Conservation (phyloP, 805 yeast species). For the Wickerhamomyces bovis region DNA sequence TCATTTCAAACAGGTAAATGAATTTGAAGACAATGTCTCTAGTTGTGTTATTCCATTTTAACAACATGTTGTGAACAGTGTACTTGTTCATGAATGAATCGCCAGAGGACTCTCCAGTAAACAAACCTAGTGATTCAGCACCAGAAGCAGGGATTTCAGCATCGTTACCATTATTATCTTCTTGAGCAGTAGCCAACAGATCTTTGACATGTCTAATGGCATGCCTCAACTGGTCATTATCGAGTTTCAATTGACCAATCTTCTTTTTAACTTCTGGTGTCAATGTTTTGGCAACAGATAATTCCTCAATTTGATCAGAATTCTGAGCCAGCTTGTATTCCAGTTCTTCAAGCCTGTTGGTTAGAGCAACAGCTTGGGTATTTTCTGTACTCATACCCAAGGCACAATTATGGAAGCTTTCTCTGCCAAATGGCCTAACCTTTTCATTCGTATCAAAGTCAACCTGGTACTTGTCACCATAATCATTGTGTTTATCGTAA, state of each 20-base stretch:
- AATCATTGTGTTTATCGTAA: conserved; percentile 59
- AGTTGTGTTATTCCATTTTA: conserved; percentile 72
- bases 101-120: conserved; percentile 10
- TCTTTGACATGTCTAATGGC: conserved; percentile 17
- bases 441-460: conserved; percentile 30
- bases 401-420: conserved; percentile 57
- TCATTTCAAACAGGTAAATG: conserved; percentile 40
- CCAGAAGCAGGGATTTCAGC: background rate
- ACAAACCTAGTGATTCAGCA: conserved; percentile 9
- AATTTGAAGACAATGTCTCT: conserved; percentile 62
- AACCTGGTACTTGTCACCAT: conserved; percentile 35
- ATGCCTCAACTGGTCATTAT: conserved; percentile 17
- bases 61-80: conserved; percentile 61
- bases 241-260: conserved; percentile 16
- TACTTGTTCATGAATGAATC: conserved; percentile 47
- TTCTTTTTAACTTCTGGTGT: conserved; percentile 11
- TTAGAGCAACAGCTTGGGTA: conserved; percentile 36
- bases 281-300: conserved; percentile 20
- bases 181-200: conserved; percentile 6
- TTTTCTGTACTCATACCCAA: conserved; percentile 35
- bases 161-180: conserved; percentile 2
- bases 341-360: conserved; percentile 12
- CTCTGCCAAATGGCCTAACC: conserved; percentile 43
- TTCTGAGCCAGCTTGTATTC: conserved; percentile 30
- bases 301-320: conserved; percentile 15